A percentile compares a stretch with the other conserved stretches of the same genome.
Evolutionary conservation across 768 basidiomycete species (phyloP).

Genomic region (Boletus huronensis): DNA sequence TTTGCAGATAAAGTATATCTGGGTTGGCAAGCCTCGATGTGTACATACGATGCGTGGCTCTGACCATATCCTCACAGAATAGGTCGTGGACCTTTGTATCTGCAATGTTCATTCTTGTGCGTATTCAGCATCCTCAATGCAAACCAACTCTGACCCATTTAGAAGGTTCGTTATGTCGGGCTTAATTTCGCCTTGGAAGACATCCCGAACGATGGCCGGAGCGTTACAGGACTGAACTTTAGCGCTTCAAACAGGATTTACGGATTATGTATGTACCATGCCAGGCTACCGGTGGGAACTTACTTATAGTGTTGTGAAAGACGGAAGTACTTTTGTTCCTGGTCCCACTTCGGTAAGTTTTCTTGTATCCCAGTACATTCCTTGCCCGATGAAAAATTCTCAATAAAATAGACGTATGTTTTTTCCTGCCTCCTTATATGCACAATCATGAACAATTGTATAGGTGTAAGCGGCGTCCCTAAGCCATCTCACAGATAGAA

Average conservation of each 20-base stretch:
- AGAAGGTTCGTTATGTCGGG: conserved; percentile 21
- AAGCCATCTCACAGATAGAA: not conserved
- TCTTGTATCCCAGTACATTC: not conserved
- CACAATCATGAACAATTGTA: not conserved
- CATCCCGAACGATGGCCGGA: not conserved
- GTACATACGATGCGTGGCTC: not conserved
- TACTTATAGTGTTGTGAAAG: conserved; percentile 10
- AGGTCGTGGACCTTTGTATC: conserved; percentile 16
- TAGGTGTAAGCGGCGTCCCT: conserved; percentile 14
- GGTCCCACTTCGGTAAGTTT: conserved; percentile 12
- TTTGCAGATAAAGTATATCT: conserved; percentile 3
- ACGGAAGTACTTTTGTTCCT: conserved; percentile 15
- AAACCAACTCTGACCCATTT: not conserved
- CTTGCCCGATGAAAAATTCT: not conserved
- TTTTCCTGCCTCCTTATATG: not conserved
- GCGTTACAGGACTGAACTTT: not conserved
- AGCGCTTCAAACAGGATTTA: not conserved
- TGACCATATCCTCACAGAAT: conserved; percentile 8
- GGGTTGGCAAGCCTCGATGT: conserved; percentile 17
- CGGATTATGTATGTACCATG: conserved; percentile 7
- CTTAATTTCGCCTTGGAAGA: conserved; percentile 10
- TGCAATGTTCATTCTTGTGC: conserved; percentile 12
- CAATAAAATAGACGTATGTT: conserved; percentile 15
- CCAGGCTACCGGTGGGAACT: not conserved
- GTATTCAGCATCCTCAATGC: not conserved